Conservation (phyloP, 805 yeast genomes). For the Candida xyloterini region DNA sequence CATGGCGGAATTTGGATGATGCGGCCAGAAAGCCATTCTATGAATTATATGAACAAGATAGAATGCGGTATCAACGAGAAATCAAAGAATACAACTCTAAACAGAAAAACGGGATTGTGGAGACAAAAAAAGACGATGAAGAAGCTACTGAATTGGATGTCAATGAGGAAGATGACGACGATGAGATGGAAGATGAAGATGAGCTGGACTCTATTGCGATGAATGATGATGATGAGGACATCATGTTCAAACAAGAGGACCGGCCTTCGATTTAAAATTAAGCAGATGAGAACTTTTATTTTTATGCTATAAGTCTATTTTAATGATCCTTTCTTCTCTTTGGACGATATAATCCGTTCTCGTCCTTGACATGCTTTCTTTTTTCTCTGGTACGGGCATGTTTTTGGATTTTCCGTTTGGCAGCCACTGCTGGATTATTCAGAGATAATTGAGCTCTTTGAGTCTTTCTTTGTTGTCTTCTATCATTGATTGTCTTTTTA, state of each 20-base stretch:
- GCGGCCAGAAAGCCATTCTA: slow-evolving; percentile 71
- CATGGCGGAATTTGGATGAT: slow-evolving; percentile 74
- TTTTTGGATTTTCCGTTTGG: slow-evolving; percentile 70
- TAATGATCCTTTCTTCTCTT: slow-evolving; percentile 45
- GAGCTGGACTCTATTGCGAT: slow-evolving; percentile 8
- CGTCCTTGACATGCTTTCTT: slow-evolving; percentile 72
- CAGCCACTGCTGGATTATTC: slow-evolving; percentile 77
- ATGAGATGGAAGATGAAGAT: slow-evolving; percentile 11
- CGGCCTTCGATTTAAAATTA: background rate
- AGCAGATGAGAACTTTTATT: background rate
- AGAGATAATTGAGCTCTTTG: slow-evolving; percentile 74
- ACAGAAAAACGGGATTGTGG: slow-evolving; percentile 20
- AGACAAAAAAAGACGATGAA: slow-evolving; percentile 6
- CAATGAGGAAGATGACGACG: slow-evolving; percentile 11
- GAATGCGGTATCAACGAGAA: slow-evolving; percentile 69
- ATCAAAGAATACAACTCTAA: slow-evolving; percentile 46
- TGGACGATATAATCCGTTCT: slow-evolving; percentile 67
- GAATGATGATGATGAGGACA: slow-evolving; percentile 17
- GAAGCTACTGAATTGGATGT: slow-evolving; percentile 12
- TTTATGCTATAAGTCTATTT: slow-evolving; percentile 1
- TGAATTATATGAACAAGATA: slow-evolving; percentile 74
- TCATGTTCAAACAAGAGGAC: slow-evolving; percentile 10
- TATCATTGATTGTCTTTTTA: slow-evolving; percentile 52
- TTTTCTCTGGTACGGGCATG: slow-evolving; percentile 75
- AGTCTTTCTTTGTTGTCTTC: slow-evolving; percentile 74